These are phyloP conservation scores for Populus hybrid DNA, from an alignment of 441 rosid genomes.

Conservation along the genomic window DNA sequence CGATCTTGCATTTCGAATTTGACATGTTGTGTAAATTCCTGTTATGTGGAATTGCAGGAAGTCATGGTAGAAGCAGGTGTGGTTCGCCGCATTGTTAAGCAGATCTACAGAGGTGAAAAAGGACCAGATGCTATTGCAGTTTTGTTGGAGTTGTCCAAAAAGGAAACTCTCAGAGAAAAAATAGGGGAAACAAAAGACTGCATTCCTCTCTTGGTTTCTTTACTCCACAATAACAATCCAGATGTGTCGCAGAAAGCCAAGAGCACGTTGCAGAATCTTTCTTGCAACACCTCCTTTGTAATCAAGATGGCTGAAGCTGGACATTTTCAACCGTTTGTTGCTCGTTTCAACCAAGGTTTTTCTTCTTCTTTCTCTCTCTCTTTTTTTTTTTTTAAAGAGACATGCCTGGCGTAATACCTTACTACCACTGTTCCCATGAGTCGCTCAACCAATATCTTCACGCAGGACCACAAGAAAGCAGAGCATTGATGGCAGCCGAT, in stretches of 20 bases:
- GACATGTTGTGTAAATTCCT: not conserved
- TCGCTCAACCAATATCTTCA: slow-evolving; percentile 12
- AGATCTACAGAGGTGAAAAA: slow-evolving; percentile 32
- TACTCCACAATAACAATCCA: slow-evolving; percentile 28
- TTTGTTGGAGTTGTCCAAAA: slow-evolving; percentile 40
- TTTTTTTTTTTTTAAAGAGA: not conserved
- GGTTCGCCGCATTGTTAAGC: slow-evolving; percentile 40
- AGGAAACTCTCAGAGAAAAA: slow-evolving; percentile 32
- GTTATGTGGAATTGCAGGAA: slow-evolving; percentile 30
- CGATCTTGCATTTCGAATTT: not conserved
- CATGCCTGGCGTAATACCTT: not conserved
- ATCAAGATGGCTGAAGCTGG: slow-evolving; percentile 55
- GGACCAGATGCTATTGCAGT: slow-evolving; percentile 32
- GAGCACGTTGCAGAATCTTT: slow-evolving; percentile 39
- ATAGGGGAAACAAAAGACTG: slow-evolving; percentile 45
- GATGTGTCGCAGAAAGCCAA: slow-evolving; percentile 34
- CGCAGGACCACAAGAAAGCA: slow-evolving; percentile 42
- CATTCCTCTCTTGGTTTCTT: slow-evolving; percentile 47
- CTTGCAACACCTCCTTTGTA: slow-evolving; percentile 40
- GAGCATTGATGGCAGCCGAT: slow-evolving; percentile 47
- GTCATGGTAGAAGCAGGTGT: slow-evolving; percentile 40
- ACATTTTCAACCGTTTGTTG: slow-evolving; percentile 36
- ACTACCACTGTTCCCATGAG: not conserved
- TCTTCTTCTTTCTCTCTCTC: not conserved
- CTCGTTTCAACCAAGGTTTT: slow-evolving; percentile 45